Evolutionary conservation across 176 grass and related monocot genomes (phyloP), one percentile per base, ranked within the genome.

Genomic region (Aegilops speltoides): DNA sequence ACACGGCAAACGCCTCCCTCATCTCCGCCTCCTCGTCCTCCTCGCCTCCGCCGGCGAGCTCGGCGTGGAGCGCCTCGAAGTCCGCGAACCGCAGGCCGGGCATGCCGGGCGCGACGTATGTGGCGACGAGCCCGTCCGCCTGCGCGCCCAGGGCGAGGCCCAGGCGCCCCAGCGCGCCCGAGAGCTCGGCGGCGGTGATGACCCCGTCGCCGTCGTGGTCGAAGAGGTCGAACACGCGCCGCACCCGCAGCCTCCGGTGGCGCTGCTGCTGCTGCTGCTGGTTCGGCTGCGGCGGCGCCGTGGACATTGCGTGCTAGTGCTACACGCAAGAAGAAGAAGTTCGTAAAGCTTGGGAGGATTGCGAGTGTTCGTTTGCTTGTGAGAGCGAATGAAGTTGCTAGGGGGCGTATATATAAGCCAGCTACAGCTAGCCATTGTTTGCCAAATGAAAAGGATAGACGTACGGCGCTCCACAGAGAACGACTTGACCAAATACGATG

Each of bases 181-280:
- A 79, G 14, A 89, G 40, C 88, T 89, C 82, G 12, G 41, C 68
- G 37, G 48, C 66, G 19, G 88, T 85, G 43, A 89, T 81, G 31
- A 80, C 23, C 12, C 88, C 82, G 60, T 89, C 82, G 59, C 87
- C 77, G 77, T 89, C 82, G 60, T 69, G 17, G 82, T 89, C 88
- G 60, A 89, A 89, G 15, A 89, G 41, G 68, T 89, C 88, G 82
- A 89, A 89, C 67, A 89, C 88, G 32, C 88, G 88, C 38, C 88
- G 68, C 76, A 89, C 68, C 54, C 82, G 77, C 41, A 85, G 76
- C 65, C 52, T 59, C 50, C 76, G 34, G 24, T 73, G 83, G 2
- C 36, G 10, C 70, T 73, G 65, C 63, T 46, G 70, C 70, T 73
- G 65, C 63, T 46, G 70, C 83, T 73, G 64, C 33, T 45, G 70